Evolutionary conservation across 148 eudicot species (phyloP), one percentile per base, ranked within the genome.

Genomic region (Vaccinium corymbosum): DNA sequence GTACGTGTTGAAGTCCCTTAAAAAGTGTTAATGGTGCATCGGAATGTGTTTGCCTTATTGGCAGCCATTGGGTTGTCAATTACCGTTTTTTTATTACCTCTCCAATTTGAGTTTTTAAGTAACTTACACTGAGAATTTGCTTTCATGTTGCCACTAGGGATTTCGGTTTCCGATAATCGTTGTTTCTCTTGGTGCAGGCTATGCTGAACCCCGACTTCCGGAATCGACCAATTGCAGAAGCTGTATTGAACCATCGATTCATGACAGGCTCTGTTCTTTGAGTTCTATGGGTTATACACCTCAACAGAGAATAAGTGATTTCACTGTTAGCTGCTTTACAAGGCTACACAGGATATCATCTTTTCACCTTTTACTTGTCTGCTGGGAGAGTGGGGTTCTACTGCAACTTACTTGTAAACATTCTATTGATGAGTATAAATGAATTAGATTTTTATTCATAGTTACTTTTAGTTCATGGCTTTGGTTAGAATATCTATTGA

Each of bases 151-250:
- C 38, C 48, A 42, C 20, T 38, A 35, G 1, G 50, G n/a, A 29
- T 83, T 50, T 78, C 6, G 15, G 79, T 71, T 79, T 19, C 46
- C 56, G 57, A 17, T 70, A 72, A 15, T 9, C 59, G n/a, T 10
- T 78, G 35, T 55, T 83, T 68, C 32, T 79, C n/a, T 84, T 72
- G 48, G 38, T 74, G 82, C 90, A 97, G 99, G 97, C 97, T 32
- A 97, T 97, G 99, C 85, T 97, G 82, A 92, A 92, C 89, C 92
- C 94, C 25, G 97, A 97, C 83, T 97, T 87, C 88, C 89, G 95
- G 20, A 92, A 92, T 83, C 87, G 99, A 85, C 99, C 99, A 77
- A 92, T 89, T 89, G 98, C 95, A 38, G 94, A 92, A 82, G 97
- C 97, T 84, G 99, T 94, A 52, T 85, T 89, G 86, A 93, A 88